A percentile compares a stretch with the other conserved stretches of the same genome.
Conservation (phyloP, 1,284 basidiomycete genomes). For the Apiotrichum sp. region DNA sequence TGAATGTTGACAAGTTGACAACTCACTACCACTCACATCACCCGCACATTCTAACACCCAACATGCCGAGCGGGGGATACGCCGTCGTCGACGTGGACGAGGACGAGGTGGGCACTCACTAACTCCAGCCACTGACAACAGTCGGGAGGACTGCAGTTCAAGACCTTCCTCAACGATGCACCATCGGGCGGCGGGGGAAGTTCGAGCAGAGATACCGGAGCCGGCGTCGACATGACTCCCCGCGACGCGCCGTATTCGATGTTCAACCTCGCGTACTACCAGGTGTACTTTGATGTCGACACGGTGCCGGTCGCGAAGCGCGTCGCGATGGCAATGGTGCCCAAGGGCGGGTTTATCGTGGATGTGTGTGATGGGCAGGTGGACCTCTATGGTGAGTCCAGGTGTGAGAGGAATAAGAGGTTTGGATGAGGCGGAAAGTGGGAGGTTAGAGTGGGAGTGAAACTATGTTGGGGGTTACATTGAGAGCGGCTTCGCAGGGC, state of each 20-base stretch:
- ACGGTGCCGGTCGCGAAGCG: conserved; percentile 47
- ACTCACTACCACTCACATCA: background rate
- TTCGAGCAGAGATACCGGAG: too few species aligned
- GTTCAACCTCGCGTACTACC: conserved; percentile 50
- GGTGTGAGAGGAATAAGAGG: background rate
- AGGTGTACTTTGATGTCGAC: conserved; percentile 50
- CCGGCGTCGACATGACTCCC: background rate
- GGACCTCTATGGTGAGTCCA: conserved; percentile 49
- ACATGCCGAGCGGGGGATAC: conserved; percentile 34
- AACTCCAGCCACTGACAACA: background rate
- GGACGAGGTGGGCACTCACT: conserved; percentile 33
- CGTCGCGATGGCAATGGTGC: conserved; percentile 47
- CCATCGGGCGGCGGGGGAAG: conserved; percentile 1
- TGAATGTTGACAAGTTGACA: too few species aligned
- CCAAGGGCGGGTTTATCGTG: conserved; percentile 47
- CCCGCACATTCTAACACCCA: background rate
- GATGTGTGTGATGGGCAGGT: conserved; percentile 49
- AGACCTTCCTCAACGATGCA: conserved; percentile 33
- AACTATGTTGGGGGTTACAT: too few species aligned
- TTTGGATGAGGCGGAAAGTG: too few species aligned
- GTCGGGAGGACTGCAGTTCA: conserved; percentile 40
- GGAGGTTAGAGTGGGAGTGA: too few species aligned
- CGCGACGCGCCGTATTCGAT: conserved; percentile 36
- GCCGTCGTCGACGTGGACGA: conserved; percentile 45
- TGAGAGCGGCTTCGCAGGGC: too few species aligned